A percentile compares a stretch with the other conserved stretches of the same genome.
Conservation (phyloP, 2,329 filamentous ascomycete species). For the Cyphellophora attinorum region DNA sequence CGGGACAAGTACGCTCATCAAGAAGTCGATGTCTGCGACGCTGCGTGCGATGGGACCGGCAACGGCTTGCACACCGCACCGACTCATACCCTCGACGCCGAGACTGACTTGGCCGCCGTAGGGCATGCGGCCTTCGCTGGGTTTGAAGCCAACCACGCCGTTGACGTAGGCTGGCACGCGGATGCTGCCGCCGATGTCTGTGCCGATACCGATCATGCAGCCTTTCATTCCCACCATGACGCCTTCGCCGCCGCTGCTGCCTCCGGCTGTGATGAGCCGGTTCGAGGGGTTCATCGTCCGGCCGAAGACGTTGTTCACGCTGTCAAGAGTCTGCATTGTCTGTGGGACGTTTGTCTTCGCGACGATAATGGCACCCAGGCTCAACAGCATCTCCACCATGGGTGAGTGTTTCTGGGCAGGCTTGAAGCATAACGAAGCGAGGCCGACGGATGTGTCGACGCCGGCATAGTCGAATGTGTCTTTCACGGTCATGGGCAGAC, state of each 20-base stretch:
- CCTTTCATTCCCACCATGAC: constrained; percentile 51
- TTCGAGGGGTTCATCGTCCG: constrained; percentile 56
- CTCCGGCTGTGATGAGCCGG: constrained; percentile 50
- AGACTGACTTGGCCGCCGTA: constrained; percentile 44
- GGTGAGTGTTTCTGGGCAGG: constrained; percentile 48
- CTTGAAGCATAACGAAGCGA: constrained; percentile 51
- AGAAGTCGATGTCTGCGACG: constrained; percentile 30
- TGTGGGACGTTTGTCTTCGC: constrained; percentile 62
- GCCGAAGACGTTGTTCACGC: constrained; percentile 49
- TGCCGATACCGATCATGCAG: constrained; percentile 51
- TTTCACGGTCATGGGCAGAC: constrained; percentile 28
- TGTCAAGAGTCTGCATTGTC: constrained; percentile 46
- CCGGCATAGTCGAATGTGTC: constrained; percentile 30
- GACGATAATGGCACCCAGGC: constrained; percentile 57
- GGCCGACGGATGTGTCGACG: constrained; percentile 45
- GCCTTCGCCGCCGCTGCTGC: constrained; percentile 57
- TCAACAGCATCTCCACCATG: constrained; percentile 48
- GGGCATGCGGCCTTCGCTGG: constrained; percentile 37
- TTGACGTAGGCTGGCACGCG: constrained; percentile 41
- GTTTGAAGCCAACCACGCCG: constrained; percentile 43
- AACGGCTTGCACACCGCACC: constrained; percentile 41
- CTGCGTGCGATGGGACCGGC: constrained; percentile 32
- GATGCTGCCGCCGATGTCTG: constrained; percentile 46
- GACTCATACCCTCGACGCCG: constrained; percentile 35
- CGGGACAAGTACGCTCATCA: constrained; percentile 43